phyloP scores from a whole-genome alignment of 2,329 filamentous ascomycete species.

The Colletotrichum spaethianum region DNA sequence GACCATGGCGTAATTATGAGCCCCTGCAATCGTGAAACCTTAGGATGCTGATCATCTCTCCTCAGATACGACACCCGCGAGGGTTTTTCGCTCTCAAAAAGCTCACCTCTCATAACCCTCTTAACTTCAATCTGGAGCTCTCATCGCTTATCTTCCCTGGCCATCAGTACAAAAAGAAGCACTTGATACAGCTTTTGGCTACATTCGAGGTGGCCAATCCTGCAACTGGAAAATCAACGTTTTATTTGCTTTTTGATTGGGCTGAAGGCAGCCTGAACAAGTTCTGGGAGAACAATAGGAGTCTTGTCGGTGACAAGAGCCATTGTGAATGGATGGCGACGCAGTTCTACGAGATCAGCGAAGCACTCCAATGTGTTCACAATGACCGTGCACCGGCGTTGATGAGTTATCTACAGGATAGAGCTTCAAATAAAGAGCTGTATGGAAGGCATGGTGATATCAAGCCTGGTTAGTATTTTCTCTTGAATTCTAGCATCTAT shows the following conservation, averaged over 20 bases:
- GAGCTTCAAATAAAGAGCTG: neutral
- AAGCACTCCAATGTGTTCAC: conserved; percentile 24
- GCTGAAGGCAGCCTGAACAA: conserved; percentile 23
- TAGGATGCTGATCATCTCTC: neutral
- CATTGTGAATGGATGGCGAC: conserved; percentile 29
- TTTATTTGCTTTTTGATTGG: conserved; percentile 28
- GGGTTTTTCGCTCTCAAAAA: conserved; percentile 30
- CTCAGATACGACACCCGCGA: conserved; percentile 28
- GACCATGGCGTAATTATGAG: conserved; percentile 27
- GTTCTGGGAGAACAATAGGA: conserved; percentile 23
- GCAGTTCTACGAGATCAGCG: conserved; percentile 24
- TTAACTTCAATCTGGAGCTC: conserved; percentile 18
- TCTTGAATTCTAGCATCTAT: neutral
- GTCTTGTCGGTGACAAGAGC: neutral
- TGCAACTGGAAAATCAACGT: conserved; percentile 13
- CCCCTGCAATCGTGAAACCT: too few species aligned
- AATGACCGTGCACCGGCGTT: conserved; percentile 12
- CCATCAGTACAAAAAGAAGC: conserved; percentile 9
- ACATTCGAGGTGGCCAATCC: conserved; percentile 18
- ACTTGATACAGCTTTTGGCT: conserved; percentile 26
- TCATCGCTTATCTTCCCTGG: conserved; percentile 4
- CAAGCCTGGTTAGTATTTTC: conserved; percentile 15
- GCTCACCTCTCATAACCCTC: conserved; percentile 11
- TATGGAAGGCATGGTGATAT: conserved; percentile 33
- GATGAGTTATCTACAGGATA: conserved; percentile 7